Conservation (phyloP, 1,284 basidiomycete genomes). For the Fistulinella cinereoalba region DNA sequence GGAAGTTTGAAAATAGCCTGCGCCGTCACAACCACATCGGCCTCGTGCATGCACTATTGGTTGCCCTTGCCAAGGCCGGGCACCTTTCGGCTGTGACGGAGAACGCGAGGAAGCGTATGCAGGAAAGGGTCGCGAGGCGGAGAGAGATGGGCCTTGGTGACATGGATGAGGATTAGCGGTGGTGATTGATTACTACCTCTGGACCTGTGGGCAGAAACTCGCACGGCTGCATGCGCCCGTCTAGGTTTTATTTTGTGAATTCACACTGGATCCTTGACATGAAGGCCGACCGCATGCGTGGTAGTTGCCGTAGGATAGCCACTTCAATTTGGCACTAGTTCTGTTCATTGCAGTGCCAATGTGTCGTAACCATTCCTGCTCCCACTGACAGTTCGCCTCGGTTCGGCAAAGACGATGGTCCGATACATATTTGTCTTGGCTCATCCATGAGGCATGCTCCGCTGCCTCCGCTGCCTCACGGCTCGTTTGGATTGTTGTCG, state of each 20-base stretch:
- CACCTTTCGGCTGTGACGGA: constrained; percentile 49
- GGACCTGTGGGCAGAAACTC: constrained; percentile 1
- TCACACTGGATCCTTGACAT: too few relatives aligned
- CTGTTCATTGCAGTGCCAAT: constrained; percentile 6
- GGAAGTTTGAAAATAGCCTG: constrained; percentile 78
- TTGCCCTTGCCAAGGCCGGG: constrained; percentile 66
- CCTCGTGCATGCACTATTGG: constrained; percentile 66
- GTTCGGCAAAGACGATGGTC: constrained; percentile 3
- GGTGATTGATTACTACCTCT: constrained; percentile 1
- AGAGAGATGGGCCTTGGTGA: constrained; percentile 27
- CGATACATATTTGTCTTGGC: background rate
- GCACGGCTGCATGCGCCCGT: background rate
- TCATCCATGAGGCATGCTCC: background rate
- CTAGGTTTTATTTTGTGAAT: constrained; percentile 5
- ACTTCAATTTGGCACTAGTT: constrained; percentile 4
- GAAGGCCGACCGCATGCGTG: too few relatives aligned
- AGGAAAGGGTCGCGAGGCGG: constrained; percentile 28
- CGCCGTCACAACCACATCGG: constrained; percentile 83
- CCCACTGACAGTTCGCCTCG: background rate
- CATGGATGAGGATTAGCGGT: constrained; percentile 29
- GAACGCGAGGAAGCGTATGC: constrained; percentile 37
- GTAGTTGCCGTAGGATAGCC: constrained; percentile 14
- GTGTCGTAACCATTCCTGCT: constrained; percentile 14
- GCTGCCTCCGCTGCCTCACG: background rate
- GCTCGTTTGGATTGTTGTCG: background rate